Evolutionary conservation across 1,284 basidiomycete genomes (phyloP), one percentile per base, ranked within the genome.

Genomic region (Ustilago nuda): DNA sequence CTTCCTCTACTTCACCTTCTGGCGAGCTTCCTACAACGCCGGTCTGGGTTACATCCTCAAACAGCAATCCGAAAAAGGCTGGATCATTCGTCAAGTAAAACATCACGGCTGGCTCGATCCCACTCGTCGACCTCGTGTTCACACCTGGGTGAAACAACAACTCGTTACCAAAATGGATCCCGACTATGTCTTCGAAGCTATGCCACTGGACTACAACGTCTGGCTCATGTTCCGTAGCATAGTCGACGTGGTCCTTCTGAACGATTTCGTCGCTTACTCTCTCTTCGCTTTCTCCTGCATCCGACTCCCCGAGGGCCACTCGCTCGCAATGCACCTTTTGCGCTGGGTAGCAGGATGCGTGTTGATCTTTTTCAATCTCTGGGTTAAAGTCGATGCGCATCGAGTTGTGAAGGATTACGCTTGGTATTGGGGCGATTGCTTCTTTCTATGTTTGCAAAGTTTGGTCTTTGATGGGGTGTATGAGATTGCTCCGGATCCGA

Each of bases 371-470:
- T 98, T 99, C 89, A 99, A 99, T 86, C 89, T 98, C 41, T 99
- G 96, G 95, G 95, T 99, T 79, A 99, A 99, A 87, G 92, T 94
- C 13, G 96, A 99, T 83, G 96, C 96, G 0, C 96, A 99, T 86
- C 90, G 94, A 56, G 94, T 99, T 58, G 95, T 99, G 72, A 98
- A 97, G 74, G 89, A 90, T 79, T 89, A 89, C 61, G 89, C 89
- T n/a, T 89, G 85, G 85, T 99, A 99, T 87, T 98, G 96, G 96
- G 96, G 96, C 19, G 96, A 99, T 84, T 93, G 93, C 56, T 99
- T 99, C 88, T 99, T 98, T 89, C 82, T 88, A 67, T 88, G 88
- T 64, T 87, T 89, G 72, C 88, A 90, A 80, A 92, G 92, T 56
- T 89, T 99, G 27, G 92, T 98, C 5, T 99, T 99, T 85, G 95